Conservation (phyloP, 1,284 basidiomycete species). For the Ceratobasidium sp. region DNA sequence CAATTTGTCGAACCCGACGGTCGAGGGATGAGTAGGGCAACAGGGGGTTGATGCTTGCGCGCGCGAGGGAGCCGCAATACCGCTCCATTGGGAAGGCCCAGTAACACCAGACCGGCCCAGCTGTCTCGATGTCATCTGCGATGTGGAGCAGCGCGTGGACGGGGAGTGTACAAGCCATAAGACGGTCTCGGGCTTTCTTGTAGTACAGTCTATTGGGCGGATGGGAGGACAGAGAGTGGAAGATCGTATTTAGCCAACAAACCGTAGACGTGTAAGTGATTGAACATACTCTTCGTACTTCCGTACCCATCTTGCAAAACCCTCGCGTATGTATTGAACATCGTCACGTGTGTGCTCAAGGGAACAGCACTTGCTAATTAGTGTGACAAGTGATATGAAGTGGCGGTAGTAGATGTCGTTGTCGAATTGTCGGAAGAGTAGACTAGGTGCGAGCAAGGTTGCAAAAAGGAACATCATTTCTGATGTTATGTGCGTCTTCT, state of each 20-base stretch:
- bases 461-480: constrained; percentile 54
- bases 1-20: constrained; percentile 44
- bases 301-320: constrained; percentile 54
- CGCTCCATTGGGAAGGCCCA: constrained; percentile 56
- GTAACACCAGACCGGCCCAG: constrained; percentile 55
- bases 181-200: constrained; percentile 47
- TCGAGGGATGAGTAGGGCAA: constrained; percentile 48
- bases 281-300: constrained; percentile 55
- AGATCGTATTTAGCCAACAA: neutral
- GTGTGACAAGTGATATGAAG: constrained; percentile 51
- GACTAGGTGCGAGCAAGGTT: constrained; percentile 53
- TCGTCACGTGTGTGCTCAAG: constrained; percentile 53
- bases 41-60: constrained; percentile 44
- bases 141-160: constrained; percentile 56
- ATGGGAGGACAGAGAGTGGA: constrained; percentile 53
- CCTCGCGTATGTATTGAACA: constrained; percentile 48
- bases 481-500: constrained; percentile 47
- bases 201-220: too few relatives aligned
- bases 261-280: neutral
- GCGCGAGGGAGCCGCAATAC: constrained; percentile 46
- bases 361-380: constrained; percentile 50
- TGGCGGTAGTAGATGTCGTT: constrained; percentile 53
- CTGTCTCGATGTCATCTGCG: constrained; percentile 48
- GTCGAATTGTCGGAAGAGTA: constrained; percentile 50
- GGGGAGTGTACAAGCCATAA: constrained; percentile 53